A percentile compares a stretch with the other conserved stretches of the same genome.
Conservation (phyloP, 352 stramenopile genomes). For the Phytopythium vexans region DNA sequence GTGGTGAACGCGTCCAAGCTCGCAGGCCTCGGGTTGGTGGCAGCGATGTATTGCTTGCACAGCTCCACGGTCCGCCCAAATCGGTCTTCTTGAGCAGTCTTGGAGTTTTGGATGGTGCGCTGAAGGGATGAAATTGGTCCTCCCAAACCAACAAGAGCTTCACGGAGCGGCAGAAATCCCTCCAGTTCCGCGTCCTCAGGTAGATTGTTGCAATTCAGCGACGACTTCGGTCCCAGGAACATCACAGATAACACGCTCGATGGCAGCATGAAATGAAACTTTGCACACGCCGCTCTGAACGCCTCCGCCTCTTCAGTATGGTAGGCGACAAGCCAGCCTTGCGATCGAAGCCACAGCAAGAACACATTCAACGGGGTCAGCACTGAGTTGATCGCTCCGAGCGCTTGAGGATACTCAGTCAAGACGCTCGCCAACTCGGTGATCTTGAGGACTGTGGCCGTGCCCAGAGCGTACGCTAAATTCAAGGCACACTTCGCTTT, state of each 20-base stretch:
- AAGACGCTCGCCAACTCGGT: background rate
- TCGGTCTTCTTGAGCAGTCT: background rate
- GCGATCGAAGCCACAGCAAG: constrained; percentile 37
- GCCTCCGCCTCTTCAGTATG: background rate
- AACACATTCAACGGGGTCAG: constrained; percentile 35
- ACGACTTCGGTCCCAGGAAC: background rate
- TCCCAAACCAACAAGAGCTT: no score
- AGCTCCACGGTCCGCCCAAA: background rate
- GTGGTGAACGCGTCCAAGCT: background rate
- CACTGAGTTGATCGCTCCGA: constrained; percentile 25
- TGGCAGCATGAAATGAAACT: constrained; percentile 9
- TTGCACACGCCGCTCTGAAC: constrained; percentile 10
- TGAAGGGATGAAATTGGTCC: no score
- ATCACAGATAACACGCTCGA: constrained; percentile 11
- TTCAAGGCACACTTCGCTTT: background rate
- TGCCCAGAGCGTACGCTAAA: background rate
- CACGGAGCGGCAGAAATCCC: constrained; percentile 32
- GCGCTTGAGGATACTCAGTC: constrained; percentile 1
- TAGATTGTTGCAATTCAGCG: constrained; percentile 3
- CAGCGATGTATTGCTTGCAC: background rate
- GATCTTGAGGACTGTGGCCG: background rate
- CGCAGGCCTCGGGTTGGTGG: background rate
- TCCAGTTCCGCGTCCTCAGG: constrained; percentile 39
- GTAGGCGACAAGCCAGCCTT: constrained; percentile 20
- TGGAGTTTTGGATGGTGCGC: no score